These are phyloP conservation scores for Boletus edulis DNA, from an alignment of 768 basidiomycete species.

Conservation along the genomic window DNA sequence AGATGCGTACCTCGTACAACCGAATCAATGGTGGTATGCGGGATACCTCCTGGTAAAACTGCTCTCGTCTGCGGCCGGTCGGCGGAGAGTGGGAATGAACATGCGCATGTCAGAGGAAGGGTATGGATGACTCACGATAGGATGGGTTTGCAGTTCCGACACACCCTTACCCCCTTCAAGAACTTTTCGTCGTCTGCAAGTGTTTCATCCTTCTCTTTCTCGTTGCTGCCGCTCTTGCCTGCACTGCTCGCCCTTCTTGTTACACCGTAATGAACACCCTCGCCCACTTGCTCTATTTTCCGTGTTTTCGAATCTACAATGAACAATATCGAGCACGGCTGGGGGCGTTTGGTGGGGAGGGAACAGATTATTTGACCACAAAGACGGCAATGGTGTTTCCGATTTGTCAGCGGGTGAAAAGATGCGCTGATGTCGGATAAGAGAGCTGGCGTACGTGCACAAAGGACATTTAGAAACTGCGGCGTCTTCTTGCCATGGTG, in stretches of 20 bases:
- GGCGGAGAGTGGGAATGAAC: neutral
- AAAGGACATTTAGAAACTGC: slow-evolving; percentile 77
- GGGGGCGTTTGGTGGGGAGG: slow-evolving; percentile 67
- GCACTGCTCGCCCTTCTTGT: slow-evolving; percentile 40
- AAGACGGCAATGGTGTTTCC: slow-evolving; percentile 94
- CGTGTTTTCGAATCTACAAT: slow-evolving; percentile 80
- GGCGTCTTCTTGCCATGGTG: slow-evolving; percentile 91
- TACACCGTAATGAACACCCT: slow-evolving; percentile 84
- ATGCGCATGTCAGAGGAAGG: neutral
- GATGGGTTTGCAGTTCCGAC: slow-evolving; percentile 75
- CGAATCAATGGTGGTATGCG: slow-evolving; percentile 60
- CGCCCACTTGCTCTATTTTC: slow-evolving; percentile 79
- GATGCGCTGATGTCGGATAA: slow-evolving; percentile 43
- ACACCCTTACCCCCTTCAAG: slow-evolving; percentile 84
- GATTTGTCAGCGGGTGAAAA: slow-evolving; percentile 87
- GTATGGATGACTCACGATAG: slow-evolving; percentile 63
- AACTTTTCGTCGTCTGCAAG: slow-evolving; percentile 74
- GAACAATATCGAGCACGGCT: slow-evolving; percentile 77
- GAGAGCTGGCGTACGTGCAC: slow-evolving; percentile 58
- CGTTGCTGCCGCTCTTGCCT: slow-evolving; percentile 25
- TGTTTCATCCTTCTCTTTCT: slow-evolving; percentile 38
- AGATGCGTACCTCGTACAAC: slow-evolving; percentile 62
- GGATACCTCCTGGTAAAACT: slow-evolving; percentile 65
- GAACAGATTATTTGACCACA: slow-evolving; percentile 93
- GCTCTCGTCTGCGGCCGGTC: slow-evolving; percentile 57